A percentile compares a stretch with the other conserved stretches of the same genome.
Evolutionary conservation across 2,329 filamentous ascomycete species (phyloP).

Genomic region (Didymellaceae sp.): DNA sequence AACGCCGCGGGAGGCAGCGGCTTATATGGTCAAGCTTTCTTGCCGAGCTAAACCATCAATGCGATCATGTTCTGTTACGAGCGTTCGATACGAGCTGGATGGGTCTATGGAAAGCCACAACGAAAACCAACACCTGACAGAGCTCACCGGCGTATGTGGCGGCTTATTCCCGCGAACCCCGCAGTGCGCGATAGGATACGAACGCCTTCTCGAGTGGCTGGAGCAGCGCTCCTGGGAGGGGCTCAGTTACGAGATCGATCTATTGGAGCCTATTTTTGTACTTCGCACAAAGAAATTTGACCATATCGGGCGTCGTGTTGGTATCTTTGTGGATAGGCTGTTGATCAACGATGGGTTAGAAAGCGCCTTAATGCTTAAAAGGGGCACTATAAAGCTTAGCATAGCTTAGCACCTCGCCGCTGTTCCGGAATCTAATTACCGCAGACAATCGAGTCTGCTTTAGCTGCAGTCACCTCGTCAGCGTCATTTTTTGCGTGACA

Average conservation of each 20-base stretch:
- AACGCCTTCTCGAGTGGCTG: neutral
- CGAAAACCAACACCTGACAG: neutral
- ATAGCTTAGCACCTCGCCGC: neutral
- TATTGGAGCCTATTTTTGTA: neutral
- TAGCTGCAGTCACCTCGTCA: too few relatives aligned
- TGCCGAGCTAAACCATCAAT: neutral
- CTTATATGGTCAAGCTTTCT: neutral
- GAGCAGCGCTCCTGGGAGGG: neutral
- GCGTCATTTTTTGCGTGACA: too few relatives aligned
- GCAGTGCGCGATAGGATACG: neutral
- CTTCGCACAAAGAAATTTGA: neutral
- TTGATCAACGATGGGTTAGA: neutral
- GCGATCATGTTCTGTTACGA: neutral
- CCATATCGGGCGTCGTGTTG: neutral
- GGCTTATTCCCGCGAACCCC: neutral
- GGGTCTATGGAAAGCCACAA: neutral
- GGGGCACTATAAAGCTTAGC: neutral
- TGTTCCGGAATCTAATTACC: neutral
- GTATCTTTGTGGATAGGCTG: neutral
- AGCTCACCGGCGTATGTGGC: neutral
- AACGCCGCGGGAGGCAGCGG: neutral
- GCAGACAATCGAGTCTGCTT: too few relatives aligned
- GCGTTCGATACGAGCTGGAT: neutral
- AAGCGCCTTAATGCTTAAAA: neutral
- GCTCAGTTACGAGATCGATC: neutral